phyloP scores from a whole-genome alignment of 208 protist genomes.

The Phytomonas sp. region DNA sequence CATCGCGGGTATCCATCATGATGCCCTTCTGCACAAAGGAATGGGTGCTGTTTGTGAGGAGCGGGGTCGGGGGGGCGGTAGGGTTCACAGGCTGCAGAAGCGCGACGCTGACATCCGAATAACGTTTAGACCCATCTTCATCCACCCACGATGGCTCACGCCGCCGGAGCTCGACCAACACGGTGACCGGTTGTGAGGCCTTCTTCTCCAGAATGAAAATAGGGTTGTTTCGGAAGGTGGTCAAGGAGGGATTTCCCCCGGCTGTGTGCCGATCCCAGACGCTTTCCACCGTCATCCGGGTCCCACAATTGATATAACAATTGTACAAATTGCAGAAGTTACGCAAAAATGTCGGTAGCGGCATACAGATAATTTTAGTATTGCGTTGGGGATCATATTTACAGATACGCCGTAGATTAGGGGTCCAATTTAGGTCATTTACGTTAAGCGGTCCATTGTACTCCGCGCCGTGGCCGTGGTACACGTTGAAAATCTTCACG shows the following conservation, averaged over 20 bases:
- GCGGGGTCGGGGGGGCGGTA: constrained; percentile 40
- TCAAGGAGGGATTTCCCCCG: constrained; percentile 76
- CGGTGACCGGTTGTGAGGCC: constrained; percentile 41
- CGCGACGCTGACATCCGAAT: constrained; percentile 70
- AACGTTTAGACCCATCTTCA: constrained; percentile 64
- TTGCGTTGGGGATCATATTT: constrained; percentile 32
- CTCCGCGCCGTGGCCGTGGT: constrained; percentile 26
- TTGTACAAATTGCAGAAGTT: constrained; percentile 76
- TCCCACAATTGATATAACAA: constrained; percentile 84
- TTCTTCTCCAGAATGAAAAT: constrained; percentile 85
- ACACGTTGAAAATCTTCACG: constrained; percentile 67
- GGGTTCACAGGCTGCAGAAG: constrained; percentile 56
- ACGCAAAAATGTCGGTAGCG: constrained; percentile 63
- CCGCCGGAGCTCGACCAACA: constrained; percentile 76
- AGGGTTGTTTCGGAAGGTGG: constrained; percentile 81
- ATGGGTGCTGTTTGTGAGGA: constrained; percentile 78
- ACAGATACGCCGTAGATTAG: constrained; percentile 51
- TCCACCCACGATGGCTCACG: constrained; percentile 50
- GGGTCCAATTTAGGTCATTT: constrained; percentile 52
- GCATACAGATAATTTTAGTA: constrained; percentile 49
- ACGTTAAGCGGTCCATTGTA: constrained; percentile 57
- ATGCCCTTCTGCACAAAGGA: constrained; percentile 78
- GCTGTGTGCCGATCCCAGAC: constrained; percentile 49
- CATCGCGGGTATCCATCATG: constrained; percentile 81
- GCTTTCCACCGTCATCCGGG: constrained; percentile 51